Conservation (phyloP, 2,329 filamentous ascomycete species). For the Cyphellophora europaea region DNA sequence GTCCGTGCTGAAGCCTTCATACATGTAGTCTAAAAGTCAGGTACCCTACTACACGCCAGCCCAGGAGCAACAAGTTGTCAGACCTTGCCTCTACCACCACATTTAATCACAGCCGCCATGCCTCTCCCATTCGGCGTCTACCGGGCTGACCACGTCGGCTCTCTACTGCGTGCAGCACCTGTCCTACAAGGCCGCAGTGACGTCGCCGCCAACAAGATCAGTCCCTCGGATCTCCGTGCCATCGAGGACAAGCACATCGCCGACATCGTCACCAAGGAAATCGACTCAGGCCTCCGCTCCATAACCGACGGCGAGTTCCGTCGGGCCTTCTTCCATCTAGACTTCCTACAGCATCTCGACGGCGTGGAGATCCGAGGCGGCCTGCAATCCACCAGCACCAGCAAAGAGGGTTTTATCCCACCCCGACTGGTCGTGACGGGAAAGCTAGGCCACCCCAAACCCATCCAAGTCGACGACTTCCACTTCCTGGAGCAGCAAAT, state of each 20-base stretch:
- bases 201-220: conserved; percentile 34
- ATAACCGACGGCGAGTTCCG: conserved; percentile 51
- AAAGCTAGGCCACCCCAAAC: conserved; percentile 43
- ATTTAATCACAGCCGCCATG: too few relatives aligned
- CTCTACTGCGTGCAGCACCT: conserved; percentile 42
- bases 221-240: conserved; percentile 35
- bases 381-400: conserved; percentile 21
- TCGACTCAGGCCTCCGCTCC: conserved; percentile 39
- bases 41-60: too few relatives aligned
- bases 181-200: conserved; percentile 42
- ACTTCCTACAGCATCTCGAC: conserved; percentile 46
- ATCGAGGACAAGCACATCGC: conserved; percentile 43
- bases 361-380: conserved; percentile 44
- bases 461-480: conserved; percentile 50
- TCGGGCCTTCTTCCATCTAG: conserved; percentile 49
- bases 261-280: conserved; percentile 39
- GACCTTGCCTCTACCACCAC: too few relatives aligned
- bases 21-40: too few relatives aligned
- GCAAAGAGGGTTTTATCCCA: conserved; percentile 33
- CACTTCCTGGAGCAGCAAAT: conserved; percentile 43
- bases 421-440: conserved; percentile 45
- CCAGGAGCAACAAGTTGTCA: too few relatives aligned
- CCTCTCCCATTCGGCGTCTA: conserved; percentile 23
- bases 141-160: conserved; percentile 48
- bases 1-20: too few relatives aligned